These are phyloP conservation scores for Plasmopara halstedii DNA, from an alignment of 352 stramenopile genomes.

Conservation along the genomic window DNA sequence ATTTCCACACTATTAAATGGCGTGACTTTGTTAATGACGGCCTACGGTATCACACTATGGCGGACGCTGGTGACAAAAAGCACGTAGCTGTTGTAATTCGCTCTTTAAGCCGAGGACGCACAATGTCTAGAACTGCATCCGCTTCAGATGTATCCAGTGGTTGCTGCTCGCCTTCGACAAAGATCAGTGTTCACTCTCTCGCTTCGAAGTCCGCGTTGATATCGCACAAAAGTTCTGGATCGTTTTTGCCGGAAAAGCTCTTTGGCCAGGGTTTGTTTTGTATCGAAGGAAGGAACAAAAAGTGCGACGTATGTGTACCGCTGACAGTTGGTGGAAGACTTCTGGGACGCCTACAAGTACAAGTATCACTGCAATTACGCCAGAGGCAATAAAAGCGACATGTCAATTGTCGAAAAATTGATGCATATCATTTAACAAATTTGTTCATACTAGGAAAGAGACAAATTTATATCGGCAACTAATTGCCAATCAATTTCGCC, in stretches of 20 bases:
- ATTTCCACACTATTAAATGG: constrained; percentile 67
- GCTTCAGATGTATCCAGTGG: constrained; percentile 16
- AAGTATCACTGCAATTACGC: constrained; percentile 45
- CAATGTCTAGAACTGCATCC: constrained; percentile 25
- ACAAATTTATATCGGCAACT: too few relatives aligned
- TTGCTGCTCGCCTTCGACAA: constrained; percentile 22
- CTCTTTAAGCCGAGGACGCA: constrained; percentile 22
- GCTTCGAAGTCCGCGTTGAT: constrained; percentile 28
- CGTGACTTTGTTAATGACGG: constrained; percentile 63
- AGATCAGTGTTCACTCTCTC: constrained; percentile 16
- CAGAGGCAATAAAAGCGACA: constrained; percentile 21
- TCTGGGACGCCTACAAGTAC: constrained; percentile 47
- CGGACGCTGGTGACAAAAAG: constrained; percentile 37
- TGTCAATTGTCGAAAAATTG: too few relatives aligned
- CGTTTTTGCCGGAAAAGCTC: constrained; percentile 31
- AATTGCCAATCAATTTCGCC: too few relatives aligned
- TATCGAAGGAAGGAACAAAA: constrained; percentile 37
- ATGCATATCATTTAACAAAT: too few relatives aligned
- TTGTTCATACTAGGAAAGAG: too few relatives aligned
- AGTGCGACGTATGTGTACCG: constrained; percentile 45
- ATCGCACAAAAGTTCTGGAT: constrained; percentile 12
- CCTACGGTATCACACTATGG: constrained; percentile 55
- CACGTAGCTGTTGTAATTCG: constrained; percentile 57
- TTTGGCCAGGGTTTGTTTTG: constrained; percentile 67
- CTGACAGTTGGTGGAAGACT: constrained; percentile 59